Evolutionary conservation across 2,329 filamentous ascomycete species (phyloP), one percentile per base, ranked within the genome.

Genomic region (Penicillium olsonii): DNA sequence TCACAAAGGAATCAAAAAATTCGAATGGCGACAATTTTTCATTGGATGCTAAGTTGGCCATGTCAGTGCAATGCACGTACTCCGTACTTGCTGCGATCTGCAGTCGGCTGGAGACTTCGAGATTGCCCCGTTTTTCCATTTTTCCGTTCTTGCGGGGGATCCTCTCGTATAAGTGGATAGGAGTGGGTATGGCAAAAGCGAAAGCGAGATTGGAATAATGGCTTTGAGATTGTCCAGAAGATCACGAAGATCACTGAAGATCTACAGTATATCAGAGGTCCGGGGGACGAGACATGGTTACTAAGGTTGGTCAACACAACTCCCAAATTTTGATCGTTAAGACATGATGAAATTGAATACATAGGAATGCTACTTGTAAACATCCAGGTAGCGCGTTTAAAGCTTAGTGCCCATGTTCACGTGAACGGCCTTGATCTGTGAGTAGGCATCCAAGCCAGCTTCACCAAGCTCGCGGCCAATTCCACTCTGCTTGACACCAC

Each of bases 391-490:
- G 20, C 15, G 46, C 24, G 27, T 45, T 56, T 66, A 75, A 56
- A 75, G 61, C 46, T 55, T 68, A 29, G 64, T 68, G 9, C 73
- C 73, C 64, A 77, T 63, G 57, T 77, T 76, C 18, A 77, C 67
- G 62, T 76, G 73, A 39, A 77, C 66, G 26, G 73, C 72, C 73
- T 85, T 85, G 56, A 77, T 73, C 62, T 84, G 81, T 22, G 80
- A 81, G 63, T 85, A 85, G n/a, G 79, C 78, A 48, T 81, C 81
- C 52, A 84, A 67, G 2, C 81, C 81, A 41, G 80, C 80, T 67
- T 84, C 81, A 14, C 82, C 82, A 10, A 84, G 68, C 67, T 85
- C 83, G 42, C 82, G 69, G 18, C 83, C 83, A 62, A 84, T 84
- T 2, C 83, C 83, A 57, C 75, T 79, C 70, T 84, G 79, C 73